Evolutionary conservation across 192 early-diverging fungal genomes (phyloP).

Genomic region (Chytriomyces sp.): DNA sequence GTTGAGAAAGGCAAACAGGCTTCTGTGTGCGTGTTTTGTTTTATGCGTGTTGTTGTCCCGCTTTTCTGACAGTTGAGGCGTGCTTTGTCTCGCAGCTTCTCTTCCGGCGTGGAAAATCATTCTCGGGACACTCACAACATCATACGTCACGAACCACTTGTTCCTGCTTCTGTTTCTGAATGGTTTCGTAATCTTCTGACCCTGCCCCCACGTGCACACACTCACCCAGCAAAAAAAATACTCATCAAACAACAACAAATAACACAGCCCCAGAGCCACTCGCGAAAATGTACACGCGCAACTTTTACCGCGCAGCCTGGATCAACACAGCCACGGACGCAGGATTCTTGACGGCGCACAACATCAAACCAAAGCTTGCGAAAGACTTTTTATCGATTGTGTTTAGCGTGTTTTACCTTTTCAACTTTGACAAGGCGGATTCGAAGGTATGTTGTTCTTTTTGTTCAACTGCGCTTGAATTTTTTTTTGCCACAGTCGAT

Average conservation of each 20-base stretch:
- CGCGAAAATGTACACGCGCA: slow-evolving; percentile 83
- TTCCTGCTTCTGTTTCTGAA: slow-evolving; percentile 76
- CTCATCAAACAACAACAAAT: not conserved
- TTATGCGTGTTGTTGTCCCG: not conserved
- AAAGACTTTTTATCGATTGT: slow-evolving; percentile 78
- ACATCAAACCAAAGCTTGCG: slow-evolving; percentile 72
- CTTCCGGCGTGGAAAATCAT: slow-evolving; percentile 78
- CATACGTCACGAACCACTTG: slow-evolving; percentile 73
- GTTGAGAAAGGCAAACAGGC: slow-evolving; percentile 31
- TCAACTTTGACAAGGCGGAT: slow-evolving; percentile 81
- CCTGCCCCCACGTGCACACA: not conserved
- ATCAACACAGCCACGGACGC: slow-evolving; percentile 90
- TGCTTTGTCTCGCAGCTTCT: slow-evolving; percentile 34
- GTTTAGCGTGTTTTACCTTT: slow-evolving; percentile 82
- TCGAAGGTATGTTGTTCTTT: slow-evolving; percentile 67
- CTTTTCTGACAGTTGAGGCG: not conserved
- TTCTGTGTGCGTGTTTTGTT: slow-evolving; percentile 28
- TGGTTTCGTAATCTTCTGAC: slow-evolving; percentile 50
- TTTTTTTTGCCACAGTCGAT: not conserved
- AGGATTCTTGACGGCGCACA: slow-evolving; percentile 90
- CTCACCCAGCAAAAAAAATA: not conserved
- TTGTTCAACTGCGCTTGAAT: not conserved
- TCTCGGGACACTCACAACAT: slow-evolving; percentile 62
- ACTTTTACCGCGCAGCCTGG: slow-evolving; percentile 90
- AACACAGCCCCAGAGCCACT: slow-evolving; percentile 79